phyloP scores from a whole-genome alignment of 2,329 filamentous ascomycete species.

The Tolypocladium endophyticum region DNA sequence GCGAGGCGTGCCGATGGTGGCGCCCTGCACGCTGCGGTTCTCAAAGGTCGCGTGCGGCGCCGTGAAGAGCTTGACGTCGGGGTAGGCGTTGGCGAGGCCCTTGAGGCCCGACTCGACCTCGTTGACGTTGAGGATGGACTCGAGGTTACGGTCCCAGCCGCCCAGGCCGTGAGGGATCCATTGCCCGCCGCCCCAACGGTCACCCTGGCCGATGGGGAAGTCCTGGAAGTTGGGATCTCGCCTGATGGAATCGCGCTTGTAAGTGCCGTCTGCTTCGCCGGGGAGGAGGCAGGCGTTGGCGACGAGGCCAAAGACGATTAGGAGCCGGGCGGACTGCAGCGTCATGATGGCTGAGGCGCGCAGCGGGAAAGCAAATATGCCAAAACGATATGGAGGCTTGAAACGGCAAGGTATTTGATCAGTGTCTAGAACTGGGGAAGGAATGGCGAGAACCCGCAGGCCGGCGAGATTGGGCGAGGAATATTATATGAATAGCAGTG shows the following conservation, averaged over 20 bases:
- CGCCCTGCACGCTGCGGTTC: conserved; percentile 26
- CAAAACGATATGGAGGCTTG: background rate
- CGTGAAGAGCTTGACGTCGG: conserved; percentile 27
- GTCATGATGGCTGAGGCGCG: conserved; percentile 14
- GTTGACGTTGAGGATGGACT: conserved; percentile 31
- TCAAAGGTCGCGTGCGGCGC: conserved; percentile 33
- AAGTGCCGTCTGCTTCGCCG: conserved; percentile 17
- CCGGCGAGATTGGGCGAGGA: background rate
- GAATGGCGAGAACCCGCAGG: background rate
- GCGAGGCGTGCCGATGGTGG: conserved; percentile 35
- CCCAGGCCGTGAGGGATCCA: conserved; percentile 21
- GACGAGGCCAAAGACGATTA: conserved; percentile 11
- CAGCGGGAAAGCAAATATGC: background rate
- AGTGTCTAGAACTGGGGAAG: no score
- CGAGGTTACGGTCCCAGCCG: conserved; percentile 23
- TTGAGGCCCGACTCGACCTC: conserved; percentile 34
- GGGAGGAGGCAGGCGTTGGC: conserved; percentile 25
- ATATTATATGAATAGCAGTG: background rate
- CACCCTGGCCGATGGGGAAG: conserved; percentile 29
- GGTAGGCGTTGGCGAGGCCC: conserved; percentile 28
- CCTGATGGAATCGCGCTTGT: background rate
- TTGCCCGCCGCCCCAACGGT: conserved; percentile 29
- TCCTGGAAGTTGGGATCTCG: conserved; percentile 1
- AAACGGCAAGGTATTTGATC: background rate
- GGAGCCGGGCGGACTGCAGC: conserved; percentile 7